phyloP scores from a whole-genome alignment of 345 rosid species.

The Angophora floribunda region DNA sequence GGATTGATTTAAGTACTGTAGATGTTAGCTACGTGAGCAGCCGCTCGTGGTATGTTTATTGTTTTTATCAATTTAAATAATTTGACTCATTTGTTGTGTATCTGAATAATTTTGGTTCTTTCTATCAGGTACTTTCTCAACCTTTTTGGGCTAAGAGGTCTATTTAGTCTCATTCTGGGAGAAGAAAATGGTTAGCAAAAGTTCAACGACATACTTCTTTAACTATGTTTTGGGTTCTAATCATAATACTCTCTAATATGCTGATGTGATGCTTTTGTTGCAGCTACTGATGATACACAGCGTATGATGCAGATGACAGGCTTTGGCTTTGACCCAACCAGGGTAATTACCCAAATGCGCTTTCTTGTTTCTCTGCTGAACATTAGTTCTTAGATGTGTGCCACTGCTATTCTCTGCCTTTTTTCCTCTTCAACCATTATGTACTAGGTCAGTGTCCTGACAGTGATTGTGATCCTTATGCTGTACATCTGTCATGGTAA shows the following conservation, averaged over 20 bases:
- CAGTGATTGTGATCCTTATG: neutral
- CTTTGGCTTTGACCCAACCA: constrained; percentile 82
- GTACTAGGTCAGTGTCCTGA: neutral
- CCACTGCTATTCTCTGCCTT: neutral
- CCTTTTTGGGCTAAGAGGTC: constrained; percentile 94
- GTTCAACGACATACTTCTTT: neutral
- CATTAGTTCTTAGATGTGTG: neutral
- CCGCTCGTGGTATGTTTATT: constrained; percentile 72
- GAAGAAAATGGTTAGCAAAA: constrained; percentile 86
- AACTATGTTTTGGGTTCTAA: neutral
- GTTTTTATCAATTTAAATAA: neutral
- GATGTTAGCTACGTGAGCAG: constrained; percentile 99
- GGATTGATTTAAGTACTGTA: constrained; percentile 96
- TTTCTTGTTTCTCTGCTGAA: neutral
- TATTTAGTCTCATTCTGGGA: constrained; percentile 94
- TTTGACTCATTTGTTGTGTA: neutral
- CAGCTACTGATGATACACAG: constrained; percentile 87
- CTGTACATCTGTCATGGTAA: neutral
- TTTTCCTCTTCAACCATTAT: neutral
- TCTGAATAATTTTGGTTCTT: neutral
- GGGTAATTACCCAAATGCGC: constrained; percentile 31
- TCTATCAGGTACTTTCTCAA: constrained; percentile 82
- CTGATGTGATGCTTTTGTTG: constrained; percentile 15
- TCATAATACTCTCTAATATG: neutral
- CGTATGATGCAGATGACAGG: constrained; percentile 99